These are phyloP conservation scores for sweet orange (Citrus sinensis) DNA, from an alignment of 345 rosid genomes.

Conservation along the genomic window DNA sequence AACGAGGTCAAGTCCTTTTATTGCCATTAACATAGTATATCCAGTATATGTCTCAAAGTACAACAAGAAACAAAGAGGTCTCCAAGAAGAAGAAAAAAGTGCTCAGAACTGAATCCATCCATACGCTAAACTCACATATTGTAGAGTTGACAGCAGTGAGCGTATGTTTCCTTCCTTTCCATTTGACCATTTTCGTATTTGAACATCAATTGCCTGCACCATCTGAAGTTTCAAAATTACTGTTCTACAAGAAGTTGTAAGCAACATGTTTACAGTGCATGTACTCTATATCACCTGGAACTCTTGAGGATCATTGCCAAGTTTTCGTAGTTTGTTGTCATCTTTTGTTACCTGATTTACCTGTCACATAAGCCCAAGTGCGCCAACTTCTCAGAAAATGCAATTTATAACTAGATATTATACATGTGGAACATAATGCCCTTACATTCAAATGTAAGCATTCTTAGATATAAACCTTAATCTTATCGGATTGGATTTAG, in stretches of 20 bases:
- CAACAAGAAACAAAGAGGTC: not conserved
- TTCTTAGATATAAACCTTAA: not conserved
- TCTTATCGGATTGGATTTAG: not conserved
- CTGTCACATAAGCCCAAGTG: slow-evolving; percentile 27
- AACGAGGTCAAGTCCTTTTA: not conserved
- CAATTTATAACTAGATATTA: not conserved
- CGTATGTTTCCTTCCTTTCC: slow-evolving; percentile 92
- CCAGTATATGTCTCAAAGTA: not conserved
- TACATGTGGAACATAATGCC: not conserved
- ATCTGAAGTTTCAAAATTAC: slow-evolving; percentile 11
- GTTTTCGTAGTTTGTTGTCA: slow-evolving; percentile 28
- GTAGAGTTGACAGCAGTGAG: slow-evolving; percentile 85
- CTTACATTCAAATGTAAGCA: not conserved
- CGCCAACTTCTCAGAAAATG: slow-evolving; percentile 12
- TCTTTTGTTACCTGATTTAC: slow-evolving; percentile 53
- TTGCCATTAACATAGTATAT: not conserved
- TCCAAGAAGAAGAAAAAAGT: not conserved
- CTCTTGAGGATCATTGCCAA: slow-evolving; percentile 34
- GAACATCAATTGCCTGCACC: slow-evolving; percentile 56
- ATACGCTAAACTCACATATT: slow-evolving; percentile 55
- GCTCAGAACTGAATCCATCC: not conserved
- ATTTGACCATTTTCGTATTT: slow-evolving; percentile 67
- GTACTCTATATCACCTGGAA: slow-evolving; percentile 37
- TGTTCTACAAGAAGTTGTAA: not conserved
- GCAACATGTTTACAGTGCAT: not conserved